A percentile compares a stretch with the other conserved stretches of the same genome.
Evolutionary conservation across 495 filamentous ascomycete species (phyloP).

Genomic region (Neurospora sp.): DNA sequence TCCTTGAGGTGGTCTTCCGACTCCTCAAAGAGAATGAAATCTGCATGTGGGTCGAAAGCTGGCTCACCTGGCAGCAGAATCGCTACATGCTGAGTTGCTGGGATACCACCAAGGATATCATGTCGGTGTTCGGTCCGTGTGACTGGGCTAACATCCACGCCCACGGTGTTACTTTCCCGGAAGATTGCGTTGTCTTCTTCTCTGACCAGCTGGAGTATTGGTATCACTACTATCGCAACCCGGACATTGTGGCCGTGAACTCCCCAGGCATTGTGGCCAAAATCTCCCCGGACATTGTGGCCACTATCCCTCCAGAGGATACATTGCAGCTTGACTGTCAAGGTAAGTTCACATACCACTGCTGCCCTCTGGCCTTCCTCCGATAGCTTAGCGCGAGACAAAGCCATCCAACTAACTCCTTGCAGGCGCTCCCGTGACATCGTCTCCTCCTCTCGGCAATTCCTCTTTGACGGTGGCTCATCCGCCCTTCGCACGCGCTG

Average conservation of each 20-base stretch:
- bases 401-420: neutral
- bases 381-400: neutral
- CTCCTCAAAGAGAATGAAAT: conserved; percentile 23
- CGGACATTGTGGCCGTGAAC: neutral
- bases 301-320: neutral
- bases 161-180: neutral
- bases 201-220: neutral
- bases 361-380: neutral
- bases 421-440: neutral
- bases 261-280: neutral
- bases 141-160: conserved; percentile 3
- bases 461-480: neutral
- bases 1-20: conserved; percentile 26
- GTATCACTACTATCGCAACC: conserved; percentile 2
- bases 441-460: neutral
- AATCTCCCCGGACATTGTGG: neutral
- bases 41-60: conserved; percentile 14
- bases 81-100: conserved; percentile 13
- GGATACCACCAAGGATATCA: conserved; percentile 16
- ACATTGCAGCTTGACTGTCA: neutral
- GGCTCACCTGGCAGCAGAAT: conserved; percentile 7
- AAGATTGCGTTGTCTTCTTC: neutral
- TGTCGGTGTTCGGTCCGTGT: conserved; percentile 5
- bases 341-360: neutral
- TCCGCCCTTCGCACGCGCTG: neutral